Conservation (phyloP, 2,329 filamentous ascomycete species). For the Sporothrix curviconia region DNA sequence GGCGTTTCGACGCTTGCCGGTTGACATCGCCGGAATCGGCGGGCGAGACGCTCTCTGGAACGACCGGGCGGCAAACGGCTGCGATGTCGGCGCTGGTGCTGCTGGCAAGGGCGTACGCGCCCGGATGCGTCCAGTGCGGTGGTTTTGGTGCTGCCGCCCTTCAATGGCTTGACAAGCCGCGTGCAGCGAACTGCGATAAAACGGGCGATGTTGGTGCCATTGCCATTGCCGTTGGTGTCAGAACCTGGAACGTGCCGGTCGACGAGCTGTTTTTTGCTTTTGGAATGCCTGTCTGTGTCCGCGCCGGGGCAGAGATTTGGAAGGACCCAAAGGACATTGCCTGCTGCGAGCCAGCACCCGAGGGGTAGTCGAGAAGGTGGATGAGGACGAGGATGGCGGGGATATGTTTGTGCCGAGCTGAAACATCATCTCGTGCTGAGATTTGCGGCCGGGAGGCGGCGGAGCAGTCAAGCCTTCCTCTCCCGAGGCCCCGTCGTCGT, state of each 20-base stretch:
- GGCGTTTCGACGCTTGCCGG: conserved; percentile 8
- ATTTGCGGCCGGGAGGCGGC: conserved; percentile 2
- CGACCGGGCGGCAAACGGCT: not conserved
- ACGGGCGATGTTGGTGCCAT: conserved; percentile 4
- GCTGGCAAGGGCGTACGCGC: not conserved
- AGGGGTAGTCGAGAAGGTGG: not conserved
- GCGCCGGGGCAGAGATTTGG: not conserved
- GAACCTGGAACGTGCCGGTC: conserved; percentile 7
- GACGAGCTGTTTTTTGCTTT: not conserved
- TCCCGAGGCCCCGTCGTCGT: not conserved
- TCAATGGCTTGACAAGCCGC: not conserved
- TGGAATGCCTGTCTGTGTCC: no score
- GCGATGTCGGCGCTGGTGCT: not conserved
- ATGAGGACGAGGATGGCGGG: conserved; percentile 5
- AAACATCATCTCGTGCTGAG: conserved; percentile 10
- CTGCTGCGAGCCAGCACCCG: not conserved
- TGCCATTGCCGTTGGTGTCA: not conserved
- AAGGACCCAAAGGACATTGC: conserved; percentile 11
- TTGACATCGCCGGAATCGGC: not conserved
- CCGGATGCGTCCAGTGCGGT: not conserved
- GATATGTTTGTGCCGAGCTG: conserved; percentile 5
- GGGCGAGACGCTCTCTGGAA: not conserved
- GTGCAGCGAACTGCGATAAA: not conserved
- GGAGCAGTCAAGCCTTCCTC: not conserved
- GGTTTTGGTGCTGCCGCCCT: not conserved